phyloP scores from a whole-genome alignment of 2,329 filamentous ascomycete genomes.

The Neopestalotiopsis sp. region DNA sequence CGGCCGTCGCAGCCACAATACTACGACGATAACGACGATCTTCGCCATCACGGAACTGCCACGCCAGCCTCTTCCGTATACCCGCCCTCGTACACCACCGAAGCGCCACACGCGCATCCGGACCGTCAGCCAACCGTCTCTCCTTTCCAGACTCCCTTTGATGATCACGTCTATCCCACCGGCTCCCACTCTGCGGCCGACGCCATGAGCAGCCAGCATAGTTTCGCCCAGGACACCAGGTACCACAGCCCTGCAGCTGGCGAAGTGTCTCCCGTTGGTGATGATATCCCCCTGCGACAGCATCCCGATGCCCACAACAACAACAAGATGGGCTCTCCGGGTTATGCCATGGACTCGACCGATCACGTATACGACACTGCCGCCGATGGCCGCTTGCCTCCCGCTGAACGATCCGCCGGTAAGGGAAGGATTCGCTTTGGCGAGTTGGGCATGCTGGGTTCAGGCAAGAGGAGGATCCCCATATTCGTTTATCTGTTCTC shows the following conservation, averaged over 20 bases:
- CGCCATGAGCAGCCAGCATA: constrained; percentile 42
- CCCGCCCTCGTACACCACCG: constrained; percentile 46
- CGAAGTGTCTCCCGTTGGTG: constrained; percentile 46
- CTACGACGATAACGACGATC: constrained; percentile 3
- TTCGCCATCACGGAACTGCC: constrained; percentile 33
- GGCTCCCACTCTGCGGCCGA: constrained; percentile 41
- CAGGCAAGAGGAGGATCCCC: constrained; percentile 64
- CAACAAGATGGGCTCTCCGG: constrained; percentile 34
- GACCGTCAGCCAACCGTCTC: constrained; percentile 44
- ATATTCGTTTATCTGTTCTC: constrained; percentile 86
- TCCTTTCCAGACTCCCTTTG: constrained; percentile 70
- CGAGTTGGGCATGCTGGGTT: constrained; percentile 64
- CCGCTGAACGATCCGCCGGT: constrained; percentile 31
- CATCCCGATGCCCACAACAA: constrained; percentile 42
- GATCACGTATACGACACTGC: constrained; percentile 69
- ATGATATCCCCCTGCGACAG: constrained; percentile 64
- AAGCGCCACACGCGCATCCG: constrained; percentile 36
- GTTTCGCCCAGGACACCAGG: constrained; percentile 58
- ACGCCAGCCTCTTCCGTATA: constrained; percentile 48
- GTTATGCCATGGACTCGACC: constrained; percentile 40
- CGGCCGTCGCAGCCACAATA: constrained; percentile 39
- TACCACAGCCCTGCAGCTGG: constrained; percentile 57
- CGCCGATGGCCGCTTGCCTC: constrained; percentile 28
- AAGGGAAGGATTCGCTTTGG: constrained; percentile 55
- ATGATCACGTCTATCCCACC: constrained; percentile 69